Percentiles rank a stretch among this genome's conserved stretches.
Evolutionary conservation across 306 rosid genomes (phyloP).

Genomic region (Biancaea sappan): DNA sequence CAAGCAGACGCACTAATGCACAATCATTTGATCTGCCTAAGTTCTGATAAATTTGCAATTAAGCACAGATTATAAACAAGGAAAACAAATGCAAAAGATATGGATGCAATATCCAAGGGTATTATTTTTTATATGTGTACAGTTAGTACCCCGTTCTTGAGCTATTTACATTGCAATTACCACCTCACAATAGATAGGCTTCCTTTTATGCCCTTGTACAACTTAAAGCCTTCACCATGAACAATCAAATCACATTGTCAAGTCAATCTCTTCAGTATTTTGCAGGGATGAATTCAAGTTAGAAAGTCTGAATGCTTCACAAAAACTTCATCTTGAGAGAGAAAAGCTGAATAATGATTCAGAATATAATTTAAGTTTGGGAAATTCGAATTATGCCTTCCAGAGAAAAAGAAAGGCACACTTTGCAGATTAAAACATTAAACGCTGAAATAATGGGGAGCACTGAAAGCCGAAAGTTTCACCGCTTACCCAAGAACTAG

Average conservation of each 20-base stretch:
- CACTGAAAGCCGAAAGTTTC: background rate
- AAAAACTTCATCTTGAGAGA: background rate
- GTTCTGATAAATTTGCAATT: background rate
- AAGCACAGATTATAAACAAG: slow-evolving; percentile 12
- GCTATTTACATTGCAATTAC: background rate
- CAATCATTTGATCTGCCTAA: background rate
- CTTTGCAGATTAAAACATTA: background rate
- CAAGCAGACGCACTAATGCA: background rate
- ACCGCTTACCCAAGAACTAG: slow-evolving; percentile 7
- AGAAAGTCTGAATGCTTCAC: background rate
- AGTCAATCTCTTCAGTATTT: background rate
- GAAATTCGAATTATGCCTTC: background rate
- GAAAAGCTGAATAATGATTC: background rate
- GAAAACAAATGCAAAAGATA: background rate
- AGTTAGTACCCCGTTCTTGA: background rate
- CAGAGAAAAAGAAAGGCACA: background rate
- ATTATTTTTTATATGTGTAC: background rate
- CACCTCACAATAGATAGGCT: background rate
- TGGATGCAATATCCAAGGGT: background rate
- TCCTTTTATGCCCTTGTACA: background rate
- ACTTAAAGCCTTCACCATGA: background rate
- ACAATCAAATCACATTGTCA: background rate
- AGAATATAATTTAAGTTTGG: background rate
- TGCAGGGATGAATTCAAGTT: background rate
- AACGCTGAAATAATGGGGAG: background rate